A percentile compares a stretch with the other conserved stretches of the same genome.
Evolutionary conservation across 1,284 basidiomycete genomes (phyloP).

Genomic region (Apiotrichum laibachii): DNA sequence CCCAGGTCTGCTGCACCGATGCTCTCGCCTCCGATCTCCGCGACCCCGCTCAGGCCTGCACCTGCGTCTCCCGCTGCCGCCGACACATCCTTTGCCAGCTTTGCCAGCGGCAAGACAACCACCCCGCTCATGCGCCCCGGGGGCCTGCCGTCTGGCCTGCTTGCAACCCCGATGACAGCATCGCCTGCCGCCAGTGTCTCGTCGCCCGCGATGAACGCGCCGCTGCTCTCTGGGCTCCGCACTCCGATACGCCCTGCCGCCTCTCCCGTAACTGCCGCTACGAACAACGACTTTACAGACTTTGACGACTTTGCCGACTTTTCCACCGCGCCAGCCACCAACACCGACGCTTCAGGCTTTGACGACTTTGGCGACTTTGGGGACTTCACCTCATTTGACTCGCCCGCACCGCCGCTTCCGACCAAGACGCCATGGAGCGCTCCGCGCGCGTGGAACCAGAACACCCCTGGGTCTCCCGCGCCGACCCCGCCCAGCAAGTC

Average conservation of each 20-base stretch:
- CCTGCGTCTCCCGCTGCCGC: not conserved
- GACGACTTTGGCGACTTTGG: conserved; percentile 3
- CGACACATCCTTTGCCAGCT: not conserved
- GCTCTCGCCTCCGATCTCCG: not conserved
- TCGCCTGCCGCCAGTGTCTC: not conserved
- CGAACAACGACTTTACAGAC: conserved; percentile 17
- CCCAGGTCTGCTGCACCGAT: not conserved
- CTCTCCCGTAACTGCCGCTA: not conserved
- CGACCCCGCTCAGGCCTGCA: not conserved
- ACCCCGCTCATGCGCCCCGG: not conserved
- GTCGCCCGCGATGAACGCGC: not conserved
- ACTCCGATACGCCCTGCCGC: not conserved
- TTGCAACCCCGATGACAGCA: not conserved
- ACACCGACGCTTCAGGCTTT: too few relatives aligned
- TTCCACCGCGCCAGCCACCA: not conserved
- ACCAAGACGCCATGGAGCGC: conserved; percentile 3
- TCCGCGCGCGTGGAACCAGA: not conserved
- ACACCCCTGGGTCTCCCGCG: not conserved
- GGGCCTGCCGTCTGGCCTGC: not conserved
- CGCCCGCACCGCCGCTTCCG: conserved; percentile 1
- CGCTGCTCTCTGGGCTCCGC: not conserved
- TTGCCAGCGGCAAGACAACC: not conserved
- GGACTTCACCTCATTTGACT: not conserved
- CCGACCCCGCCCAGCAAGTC: conserved; percentile 15
- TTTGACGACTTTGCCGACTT: conserved; percentile 13